Evolutionary conservation across 2,329 filamentous ascomycete species (phyloP).

Genomic region (Neonectria ditissima): DNA sequence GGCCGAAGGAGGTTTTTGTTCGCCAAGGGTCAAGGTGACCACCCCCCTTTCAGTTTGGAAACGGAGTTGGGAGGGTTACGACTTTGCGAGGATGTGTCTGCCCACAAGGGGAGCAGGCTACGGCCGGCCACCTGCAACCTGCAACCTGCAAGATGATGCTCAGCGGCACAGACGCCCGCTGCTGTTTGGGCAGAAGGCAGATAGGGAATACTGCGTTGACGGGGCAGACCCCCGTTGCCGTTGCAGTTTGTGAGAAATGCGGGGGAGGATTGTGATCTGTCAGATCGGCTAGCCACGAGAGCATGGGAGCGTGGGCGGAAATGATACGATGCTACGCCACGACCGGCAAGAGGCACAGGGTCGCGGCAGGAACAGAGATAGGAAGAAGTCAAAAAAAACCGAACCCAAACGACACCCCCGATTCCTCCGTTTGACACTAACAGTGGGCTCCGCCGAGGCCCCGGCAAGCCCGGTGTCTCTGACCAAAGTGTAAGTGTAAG

Average conservation of each 20-base stretch:
- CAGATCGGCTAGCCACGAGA: slow-evolving; percentile 39
- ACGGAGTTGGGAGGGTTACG: slow-evolving; percentile 1
- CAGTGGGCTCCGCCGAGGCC: slow-evolving; percentile 14
- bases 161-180: slow-evolving; percentile 32
- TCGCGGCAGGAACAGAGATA: slow-evolving; percentile 13
- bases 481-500: slow-evolving; percentile 15
- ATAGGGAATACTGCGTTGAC: not conserved
- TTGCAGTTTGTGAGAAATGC: slow-evolving; percentile 37
- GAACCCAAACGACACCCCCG: slow-evolving; percentile 1
- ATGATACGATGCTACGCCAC: slow-evolving; percentile 39
- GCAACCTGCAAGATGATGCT: slow-evolving; percentile 29
- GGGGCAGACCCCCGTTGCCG: slow-evolving; percentile 14
- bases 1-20: slow-evolving; percentile 28
- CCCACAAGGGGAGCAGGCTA: slow-evolving; percentile 23
- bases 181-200: slow-evolving; percentile 20
- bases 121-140: too few relatives aligned
- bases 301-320: slow-evolving; percentile 26
- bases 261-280: slow-evolving; percentile 42
- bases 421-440: slow-evolving; percentile 21
- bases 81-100: slow-evolving; percentile 1
- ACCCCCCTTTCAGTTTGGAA: slow-evolving; percentile 24
- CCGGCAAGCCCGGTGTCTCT: slow-evolving; percentile 10
- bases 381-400: slow-evolving; percentile 13
- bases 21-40: slow-evolving; percentile 25
- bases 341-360: slow-evolving; percentile 11